Percentiles rank a stretch among this genome's conserved stretches.
phyloP scores from a whole-genome alignment of 78 protist species.

The Capsaspora owczarzaki region DNA sequence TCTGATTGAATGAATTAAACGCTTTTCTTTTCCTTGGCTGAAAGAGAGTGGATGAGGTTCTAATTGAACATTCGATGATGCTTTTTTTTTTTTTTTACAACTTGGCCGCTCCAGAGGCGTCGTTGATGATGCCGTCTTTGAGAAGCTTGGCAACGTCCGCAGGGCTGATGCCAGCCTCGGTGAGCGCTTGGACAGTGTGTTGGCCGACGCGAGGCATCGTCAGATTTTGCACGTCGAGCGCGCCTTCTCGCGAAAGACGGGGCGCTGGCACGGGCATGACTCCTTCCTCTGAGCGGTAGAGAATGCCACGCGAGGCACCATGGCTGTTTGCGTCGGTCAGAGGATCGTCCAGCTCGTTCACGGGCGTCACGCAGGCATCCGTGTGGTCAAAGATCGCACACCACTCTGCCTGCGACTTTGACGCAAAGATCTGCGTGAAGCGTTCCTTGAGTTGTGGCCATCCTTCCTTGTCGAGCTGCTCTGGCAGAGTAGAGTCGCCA shows the following conservation, averaged over 20 bases:
- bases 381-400: slow-evolving; percentile 25
- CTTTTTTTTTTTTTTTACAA: too few relatives aligned
- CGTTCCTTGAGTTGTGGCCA: slow-evolving; percentile 29
- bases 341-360: slow-evolving; percentile 8
- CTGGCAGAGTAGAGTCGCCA: slow-evolving; percentile 1
- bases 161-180: not conserved
- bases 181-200: not conserved
- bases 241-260: not conserved
- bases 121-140: too few relatives aligned
- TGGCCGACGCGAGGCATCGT: not conserved
- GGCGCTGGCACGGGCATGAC: slow-evolving; percentile 5
- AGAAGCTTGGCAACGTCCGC: too few relatives aligned
- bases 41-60: too few relatives aligned
- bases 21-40: too few relatives aligned
- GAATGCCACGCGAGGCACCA: not conserved
- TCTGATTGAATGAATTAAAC: too few relatives aligned
- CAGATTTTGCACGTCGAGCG: not conserved
- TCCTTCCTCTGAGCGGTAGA: not conserved
- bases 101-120: too few relatives aligned
- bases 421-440: slow-evolving; percentile 22
- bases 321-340: not conserved
- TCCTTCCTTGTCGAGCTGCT: not conserved
- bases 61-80: too few relatives aligned
- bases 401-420: slow-evolving; percentile 59
- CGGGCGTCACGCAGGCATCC: slow-evolving; percentile 59